Percentiles rank a stretch among this genome's conserved stretches.
phyloP scores from a whole-genome alignment of 2,329 filamentous ascomycete genomes.

The Botrytis tulipae region DNA sequence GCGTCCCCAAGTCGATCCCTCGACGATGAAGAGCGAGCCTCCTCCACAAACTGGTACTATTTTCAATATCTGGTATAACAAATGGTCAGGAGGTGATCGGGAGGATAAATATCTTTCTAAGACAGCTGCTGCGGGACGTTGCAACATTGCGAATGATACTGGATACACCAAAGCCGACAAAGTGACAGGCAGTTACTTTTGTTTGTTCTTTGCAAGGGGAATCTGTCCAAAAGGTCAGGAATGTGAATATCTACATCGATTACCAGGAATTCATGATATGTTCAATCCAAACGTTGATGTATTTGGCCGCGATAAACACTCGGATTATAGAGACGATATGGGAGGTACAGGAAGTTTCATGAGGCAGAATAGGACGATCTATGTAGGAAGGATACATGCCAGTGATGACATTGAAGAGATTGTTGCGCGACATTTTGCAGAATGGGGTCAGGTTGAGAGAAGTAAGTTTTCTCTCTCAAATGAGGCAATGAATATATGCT shows the following conservation, averaged over 20 bases:
- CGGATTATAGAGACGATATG: conserved; percentile 96
- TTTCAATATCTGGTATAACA: conserved; percentile 99
- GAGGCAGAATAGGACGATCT: conserved; percentile 90
- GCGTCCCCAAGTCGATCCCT: conserved; percentile 84
- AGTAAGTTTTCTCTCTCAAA: conserved; percentile 41
- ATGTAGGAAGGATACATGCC: conserved; percentile 90
- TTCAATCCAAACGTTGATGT: conserved; percentile 95
- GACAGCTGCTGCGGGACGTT: conserved; percentile 77
- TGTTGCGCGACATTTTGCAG: conserved; percentile 89
- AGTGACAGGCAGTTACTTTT: conserved; percentile 82
- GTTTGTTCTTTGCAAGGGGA: conserved; percentile 85
- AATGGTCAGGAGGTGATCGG: conserved; percentile 93
- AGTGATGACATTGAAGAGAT: conserved; percentile 97
- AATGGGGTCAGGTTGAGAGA: conserved; percentile 93
- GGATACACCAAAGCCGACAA: conserved; percentile 78
- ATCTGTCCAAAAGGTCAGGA: conserved; percentile 82
- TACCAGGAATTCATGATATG: conserved; percentile 82
- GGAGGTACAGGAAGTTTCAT: conserved; percentile 92
- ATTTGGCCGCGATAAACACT: conserved; percentile 90
- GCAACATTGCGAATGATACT: conserved; percentile 77
- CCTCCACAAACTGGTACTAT: conserved; percentile 91
- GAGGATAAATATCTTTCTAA: conserved; percentile 89
- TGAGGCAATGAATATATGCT: conserved; percentile 22
- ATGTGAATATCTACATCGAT: conserved; percentile 88
- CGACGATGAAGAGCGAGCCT: conserved; percentile 76